Evolutionary conservation across 2,329 filamentous ascomycete species (phyloP), one percentile per base, ranked within the genome.

Genomic region (Raffaelea albimanens): DNA sequence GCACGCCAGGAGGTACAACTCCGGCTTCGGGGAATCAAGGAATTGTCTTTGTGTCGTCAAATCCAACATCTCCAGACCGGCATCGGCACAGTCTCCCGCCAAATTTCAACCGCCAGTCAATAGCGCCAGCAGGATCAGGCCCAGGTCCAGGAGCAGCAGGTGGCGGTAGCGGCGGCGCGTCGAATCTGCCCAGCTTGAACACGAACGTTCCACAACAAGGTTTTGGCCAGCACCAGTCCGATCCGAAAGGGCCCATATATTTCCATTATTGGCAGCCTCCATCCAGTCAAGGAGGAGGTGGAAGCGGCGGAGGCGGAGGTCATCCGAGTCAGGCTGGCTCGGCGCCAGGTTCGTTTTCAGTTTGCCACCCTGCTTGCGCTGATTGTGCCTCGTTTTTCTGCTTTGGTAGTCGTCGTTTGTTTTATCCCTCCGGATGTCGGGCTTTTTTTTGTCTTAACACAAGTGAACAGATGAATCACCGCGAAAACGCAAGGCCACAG

Each of bases 191-290:
- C 31, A 69, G 66, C 48, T 53, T 75, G 45, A 71, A 67, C 54
- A 71, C 70, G 36, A 70, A 67, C 48, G 62, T 72, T 29, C 63
- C 67, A 16, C 65, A 66, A 34, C 61, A 62, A 47, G 66, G 70
- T 8, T 65, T 71, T 36, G 61, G 66, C 41, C 73, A 76, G 50
- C 78, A 82, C 57, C 76, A 84, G 55, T 44, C 45, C 5, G 78
- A 81, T 42, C 66, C 78, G 40, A 72, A 82, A 53, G 75, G 80
- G 18, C 87, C 83, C 20, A 85, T 95, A 43, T 93, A 87, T 64
- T 95, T 95, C 62, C 87, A 95, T 60, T 87, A 95, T 61, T 95
- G 89, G 88, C 85, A 91, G 50, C 89, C 89, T 41, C 89, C 89
- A 20, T 7, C 25, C 7, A 33, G 41, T 25, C 38, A 40, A 20